Conservation (phyloP, 164 flowering plant species). For the Sextonia rubra region DNA sequence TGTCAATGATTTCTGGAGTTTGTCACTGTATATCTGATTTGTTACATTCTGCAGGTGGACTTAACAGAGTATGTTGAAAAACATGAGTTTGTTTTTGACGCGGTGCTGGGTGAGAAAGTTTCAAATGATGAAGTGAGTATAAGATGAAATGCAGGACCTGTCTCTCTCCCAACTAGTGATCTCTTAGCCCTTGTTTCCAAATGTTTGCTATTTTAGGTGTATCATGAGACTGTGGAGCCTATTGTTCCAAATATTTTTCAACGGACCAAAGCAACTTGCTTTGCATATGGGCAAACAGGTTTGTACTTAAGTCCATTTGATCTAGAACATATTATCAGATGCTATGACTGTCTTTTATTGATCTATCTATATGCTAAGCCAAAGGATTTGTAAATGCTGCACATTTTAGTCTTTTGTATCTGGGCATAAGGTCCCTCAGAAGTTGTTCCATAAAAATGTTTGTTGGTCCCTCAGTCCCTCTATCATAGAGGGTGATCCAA, state of each 20-base stretch:
- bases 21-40: not conserved
- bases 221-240: conserved; percentile 83
- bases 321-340: too few relatives aligned
- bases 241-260: conserved; percentile 84
- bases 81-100: conserved; percentile 93
- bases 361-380: too few relatives aligned
- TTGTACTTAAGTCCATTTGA: conserved; percentile 9
- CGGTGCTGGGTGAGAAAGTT: conserved; percentile 78
- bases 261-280: conserved; percentile 92
- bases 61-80: conserved; percentile 85
- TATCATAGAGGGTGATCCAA: too few relatives aligned
- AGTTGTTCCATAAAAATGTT: too few relatives aligned
- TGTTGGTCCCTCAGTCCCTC: too few relatives aligned
- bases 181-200: conserved; percentile 1
- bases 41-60: conserved; percentile 64
- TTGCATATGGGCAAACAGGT: conserved; percentile 99
- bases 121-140: conserved; percentile 87
- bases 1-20: too few relatives aligned
- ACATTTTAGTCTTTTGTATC: too few relatives aligned
- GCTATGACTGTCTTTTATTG: too few relatives aligned
- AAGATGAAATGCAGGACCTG: not conserved
- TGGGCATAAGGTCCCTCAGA: too few relatives aligned
- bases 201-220: conserved; percentile 45
- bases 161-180: not conserved
- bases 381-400: too few relatives aligned